Percentiles rank a stretch among this genome's conserved stretches.
Conservation (phyloP, 78 protist genomes). For the Creolimax fragrantissima region DNA sequence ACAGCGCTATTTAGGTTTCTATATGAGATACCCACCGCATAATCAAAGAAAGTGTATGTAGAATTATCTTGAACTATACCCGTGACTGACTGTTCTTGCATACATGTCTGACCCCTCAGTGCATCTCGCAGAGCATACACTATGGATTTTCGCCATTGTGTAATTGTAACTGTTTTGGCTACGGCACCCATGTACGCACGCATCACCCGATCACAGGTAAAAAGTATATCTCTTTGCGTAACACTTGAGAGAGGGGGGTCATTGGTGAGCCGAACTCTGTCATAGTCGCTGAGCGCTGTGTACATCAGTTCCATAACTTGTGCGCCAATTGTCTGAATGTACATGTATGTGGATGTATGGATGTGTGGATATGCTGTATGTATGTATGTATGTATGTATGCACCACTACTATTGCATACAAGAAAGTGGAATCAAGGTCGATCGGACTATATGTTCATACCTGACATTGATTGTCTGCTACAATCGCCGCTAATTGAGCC, state of each 20-base stretch:
- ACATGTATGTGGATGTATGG: background rate
- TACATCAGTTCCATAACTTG: background rate
- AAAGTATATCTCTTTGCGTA: background rate
- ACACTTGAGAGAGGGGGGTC: background rate
- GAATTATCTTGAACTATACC: background rate
- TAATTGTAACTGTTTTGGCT: background rate
- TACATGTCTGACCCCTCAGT: background rate
- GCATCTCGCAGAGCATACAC: background rate
- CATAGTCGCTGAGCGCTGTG: background rate
- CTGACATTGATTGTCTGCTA: too few relatives aligned
- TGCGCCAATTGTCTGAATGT: background rate
- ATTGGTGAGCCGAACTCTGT: background rate
- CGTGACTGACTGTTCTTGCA: background rate
- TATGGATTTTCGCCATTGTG: background rate
- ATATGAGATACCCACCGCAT: background rate
- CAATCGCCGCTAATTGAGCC: background rate
- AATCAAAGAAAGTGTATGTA: background rate
- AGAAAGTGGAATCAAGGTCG: too few relatives aligned
- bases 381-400: too few relatives aligned
- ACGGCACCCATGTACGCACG: background rate
- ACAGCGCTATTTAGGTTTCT: too few relatives aligned
- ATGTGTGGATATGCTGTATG: too few relatives aligned
- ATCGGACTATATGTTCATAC: too few relatives aligned
- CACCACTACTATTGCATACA: too few relatives aligned
- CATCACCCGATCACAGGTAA: background rate